phyloP scores from a whole-genome alignment of 1,139 yeast genomes.

The Starmera stellimalicola region DNA sequence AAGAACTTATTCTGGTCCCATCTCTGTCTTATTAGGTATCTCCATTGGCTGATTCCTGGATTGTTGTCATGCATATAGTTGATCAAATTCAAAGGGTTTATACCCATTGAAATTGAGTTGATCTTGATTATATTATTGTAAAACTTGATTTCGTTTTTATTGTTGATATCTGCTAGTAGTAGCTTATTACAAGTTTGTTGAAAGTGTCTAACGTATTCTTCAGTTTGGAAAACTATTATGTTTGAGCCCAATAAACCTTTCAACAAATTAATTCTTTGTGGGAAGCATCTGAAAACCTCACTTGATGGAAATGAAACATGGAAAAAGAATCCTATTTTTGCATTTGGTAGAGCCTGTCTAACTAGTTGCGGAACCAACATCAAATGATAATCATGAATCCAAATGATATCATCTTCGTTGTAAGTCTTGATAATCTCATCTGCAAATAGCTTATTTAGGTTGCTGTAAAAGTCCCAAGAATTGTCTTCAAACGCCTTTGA shows the following conservation, averaged over 20 bases:
- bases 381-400: constrained; percentile 94
- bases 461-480: constrained; percentile 80
- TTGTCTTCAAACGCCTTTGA: constrained; percentile 93
- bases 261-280: constrained; percentile 70
- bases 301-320: constrained; percentile 95
- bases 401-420: constrained; percentile 60
- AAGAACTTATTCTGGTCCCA: constrained; percentile 58
- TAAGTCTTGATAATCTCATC: constrained; percentile 61
- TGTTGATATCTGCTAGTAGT: constrained; percentile 73
- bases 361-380: constrained; percentile 82
- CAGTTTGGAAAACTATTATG: constrained; percentile 80
- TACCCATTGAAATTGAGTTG: constrained; percentile 74
- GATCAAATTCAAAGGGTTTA: constrained; percentile 58
- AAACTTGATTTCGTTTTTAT: constrained; percentile 62
- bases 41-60: constrained; percentile 60
- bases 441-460: constrained; percentile 72
- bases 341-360: constrained; percentile 64
- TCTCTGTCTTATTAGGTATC: constrained; percentile 59
- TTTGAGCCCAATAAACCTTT: constrained; percentile 88
- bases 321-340: constrained; percentile 83
- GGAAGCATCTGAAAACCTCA: constrained; percentile 90
- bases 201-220: constrained; percentile 90
- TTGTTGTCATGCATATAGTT: constrained; percentile 32
- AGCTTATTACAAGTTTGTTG: constrained; percentile 82
- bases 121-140: constrained; percentile 61